These are phyloP conservation scores for Aureobasidium melanogenum DNA, from an alignment of 2,329 filamentous ascomycete genomes.

Conservation along the genomic window DNA sequence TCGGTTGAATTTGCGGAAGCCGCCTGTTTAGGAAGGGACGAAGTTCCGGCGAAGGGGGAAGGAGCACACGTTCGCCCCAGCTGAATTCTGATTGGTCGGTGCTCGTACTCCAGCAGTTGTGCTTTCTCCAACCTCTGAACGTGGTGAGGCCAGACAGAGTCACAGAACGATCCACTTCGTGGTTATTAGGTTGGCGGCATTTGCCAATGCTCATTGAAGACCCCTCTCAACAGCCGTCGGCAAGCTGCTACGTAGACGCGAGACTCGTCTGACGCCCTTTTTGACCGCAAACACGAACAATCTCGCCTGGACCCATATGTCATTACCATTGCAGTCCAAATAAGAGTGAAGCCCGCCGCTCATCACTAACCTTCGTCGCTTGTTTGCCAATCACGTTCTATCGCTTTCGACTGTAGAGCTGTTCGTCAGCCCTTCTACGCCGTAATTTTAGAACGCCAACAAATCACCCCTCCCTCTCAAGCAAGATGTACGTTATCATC, in stretches of 20 bases:
- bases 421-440: background rate
- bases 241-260: slow-evolving; percentile 8
- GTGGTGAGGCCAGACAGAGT: background rate
- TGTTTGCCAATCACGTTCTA: background rate
- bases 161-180: slow-evolving; percentile 8
- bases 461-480: background rate
- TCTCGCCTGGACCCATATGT: slow-evolving; percentile 2
- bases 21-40: background rate
- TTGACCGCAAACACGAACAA: background rate
- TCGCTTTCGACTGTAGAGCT: background rate
- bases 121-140: slow-evolving; percentile 8
- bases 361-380: background rate
- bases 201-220: slow-evolving; percentile 9
- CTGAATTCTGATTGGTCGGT: background rate
- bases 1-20: background rate
- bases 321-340: background rate
- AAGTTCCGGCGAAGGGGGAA: background rate
- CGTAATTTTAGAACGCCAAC: background rate
- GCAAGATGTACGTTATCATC: background rate
- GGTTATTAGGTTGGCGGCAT: slow-evolving; percentile 7
- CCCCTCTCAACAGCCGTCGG: slow-evolving; percentile 10
- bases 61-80: background rate
- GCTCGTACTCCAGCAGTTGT: background rate
- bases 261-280: slow-evolving; percentile 8
- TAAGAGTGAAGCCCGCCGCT: slow-evolving; percentile 3